Evolutionary conservation across 1,139 yeast genomes (phyloP).

Genomic region (Nakaseomyces bracarensis): DNA sequence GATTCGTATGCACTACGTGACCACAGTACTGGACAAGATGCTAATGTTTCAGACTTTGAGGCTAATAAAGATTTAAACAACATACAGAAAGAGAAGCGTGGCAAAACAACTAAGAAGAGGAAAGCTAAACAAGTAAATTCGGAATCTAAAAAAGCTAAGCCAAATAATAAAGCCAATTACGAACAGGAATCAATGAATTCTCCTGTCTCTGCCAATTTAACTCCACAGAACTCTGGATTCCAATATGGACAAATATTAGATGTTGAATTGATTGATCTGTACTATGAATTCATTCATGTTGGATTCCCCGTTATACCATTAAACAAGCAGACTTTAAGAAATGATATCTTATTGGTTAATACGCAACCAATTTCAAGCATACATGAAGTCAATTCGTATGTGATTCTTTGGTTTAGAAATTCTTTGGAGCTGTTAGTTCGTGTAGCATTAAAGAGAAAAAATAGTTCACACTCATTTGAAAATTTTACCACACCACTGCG

Average conservation of each 20-base stretch:
- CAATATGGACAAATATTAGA: conserved; percentile 28
- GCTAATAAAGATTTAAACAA: neutral
- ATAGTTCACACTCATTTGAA: conserved; percentile 15
- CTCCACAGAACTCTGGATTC: conserved; percentile 9
- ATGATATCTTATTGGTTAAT: conserved; percentile 31
- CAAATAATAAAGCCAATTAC: neutral
- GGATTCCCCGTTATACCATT: conserved; percentile 53
- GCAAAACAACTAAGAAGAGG: neutral
- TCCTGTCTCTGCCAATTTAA: conserved; percentile 9
- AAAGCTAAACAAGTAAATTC: neutral
- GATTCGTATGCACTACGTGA: neutral
- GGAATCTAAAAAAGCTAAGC: conserved; percentile 7
- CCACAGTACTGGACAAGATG: conserved; percentile 1
- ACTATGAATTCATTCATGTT: conserved; percentile 47
- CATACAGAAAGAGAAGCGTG: neutral
- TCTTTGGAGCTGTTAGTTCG: conserved; percentile 41
- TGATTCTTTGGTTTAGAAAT: conserved; percentile 45
- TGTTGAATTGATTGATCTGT: conserved; percentile 33
- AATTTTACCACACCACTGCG: conserved; percentile 9
- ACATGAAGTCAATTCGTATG: conserved; percentile 36
- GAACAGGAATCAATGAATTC: conserved; percentile 13
- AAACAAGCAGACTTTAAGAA: conserved; percentile 35
- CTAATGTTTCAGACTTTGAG: neutral
- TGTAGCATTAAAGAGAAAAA: conserved; percentile 34
- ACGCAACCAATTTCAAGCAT: conserved; percentile 32